These are phyloP conservation scores for Leccinum imitatum DNA, from an alignment of 768 basidiomycete genomes.

Conservation along the genomic window DNA sequence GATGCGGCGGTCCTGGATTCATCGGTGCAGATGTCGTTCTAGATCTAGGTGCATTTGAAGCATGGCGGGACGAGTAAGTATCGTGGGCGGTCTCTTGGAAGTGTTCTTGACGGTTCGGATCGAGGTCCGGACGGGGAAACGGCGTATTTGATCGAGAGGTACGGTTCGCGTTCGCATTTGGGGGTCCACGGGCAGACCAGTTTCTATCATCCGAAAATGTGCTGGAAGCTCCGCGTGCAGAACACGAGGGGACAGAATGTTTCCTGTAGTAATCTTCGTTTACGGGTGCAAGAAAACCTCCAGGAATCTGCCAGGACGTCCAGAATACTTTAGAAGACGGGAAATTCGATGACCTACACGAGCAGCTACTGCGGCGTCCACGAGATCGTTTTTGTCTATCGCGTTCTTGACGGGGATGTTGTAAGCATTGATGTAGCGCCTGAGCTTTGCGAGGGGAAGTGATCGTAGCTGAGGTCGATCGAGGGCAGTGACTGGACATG, in stretches of 20 bases:
- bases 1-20: constrained; percentile 12
- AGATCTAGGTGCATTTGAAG: constrained; percentile 14
- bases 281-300: constrained; percentile 58
- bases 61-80: constrained; percentile 18
- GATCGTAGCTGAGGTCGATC: constrained; percentile 55
- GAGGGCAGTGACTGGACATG: constrained; percentile 62
- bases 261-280: constrained; percentile 54
- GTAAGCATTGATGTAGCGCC: constrained; percentile 70
- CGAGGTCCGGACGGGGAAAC: constrained; percentile 67
- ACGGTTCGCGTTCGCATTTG: constrained; percentile 6
- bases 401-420: constrained; percentile 60
- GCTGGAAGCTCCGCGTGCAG: constrained; percentile 11
- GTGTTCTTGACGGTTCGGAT: constrained; percentile 40
- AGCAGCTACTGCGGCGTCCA: constrained; percentile 56
- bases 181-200: constrained; percentile 12
- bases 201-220: constrained; percentile 19
- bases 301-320: constrained; percentile 40
- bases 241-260: constrained; percentile 25
- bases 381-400: constrained; percentile 77
- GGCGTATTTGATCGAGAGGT: constrained; percentile 31
- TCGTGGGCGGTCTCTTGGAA: constrained; percentile 11
- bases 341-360: constrained; percentile 42
- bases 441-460: constrained; percentile 59
- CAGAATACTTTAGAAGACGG: not conserved
- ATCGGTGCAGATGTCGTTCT: constrained; percentile 25